These are phyloP conservation scores for Luvunga scandens DNA, from an alignment of 345 rosid species.

Conservation along the genomic window DNA sequence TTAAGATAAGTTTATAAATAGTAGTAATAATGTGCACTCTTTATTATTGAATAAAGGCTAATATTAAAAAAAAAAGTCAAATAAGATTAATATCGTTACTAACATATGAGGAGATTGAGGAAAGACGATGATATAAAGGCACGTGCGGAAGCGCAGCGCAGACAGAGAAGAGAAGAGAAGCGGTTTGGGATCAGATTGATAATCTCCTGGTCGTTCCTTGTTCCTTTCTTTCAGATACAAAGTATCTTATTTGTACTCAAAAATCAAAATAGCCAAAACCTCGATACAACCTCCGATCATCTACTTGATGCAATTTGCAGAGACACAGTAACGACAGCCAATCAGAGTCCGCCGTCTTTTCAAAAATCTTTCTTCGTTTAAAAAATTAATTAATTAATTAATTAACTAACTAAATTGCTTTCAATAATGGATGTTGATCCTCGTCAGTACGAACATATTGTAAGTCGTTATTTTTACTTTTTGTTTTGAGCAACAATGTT, in stretches of 20 bases:
- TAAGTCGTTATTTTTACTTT: constrained; percentile 30
- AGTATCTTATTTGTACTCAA: neutral
- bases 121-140: neutral
- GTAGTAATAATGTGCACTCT: too few relatives aligned
- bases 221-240: neutral
- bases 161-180: neutral
- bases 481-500: neutral
- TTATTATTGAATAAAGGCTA: too few relatives aligned
- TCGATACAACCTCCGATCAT: neutral
- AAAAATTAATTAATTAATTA: neutral
- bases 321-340: neutral
- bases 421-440: constrained; percentile 68
- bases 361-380: neutral
- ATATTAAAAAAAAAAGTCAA: too few relatives aligned
- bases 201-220: neutral
- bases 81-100: too few relatives aligned
- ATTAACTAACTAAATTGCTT: neutral
- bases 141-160: neutral
- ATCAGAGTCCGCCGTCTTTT: neutral
- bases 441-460: constrained; percentile 75
- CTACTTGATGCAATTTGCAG: neutral
- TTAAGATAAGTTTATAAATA: too few relatives aligned
- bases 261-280: neutral
- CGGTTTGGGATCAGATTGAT: neutral
- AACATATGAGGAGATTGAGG: neutral